Percentiles rank a stretch among this genome's conserved stretches.
These are phyloP conservation scores for Podila epigama DNA, from an alignment of 192 early-diverging fungal species.

Conservation along the genomic window DNA sequence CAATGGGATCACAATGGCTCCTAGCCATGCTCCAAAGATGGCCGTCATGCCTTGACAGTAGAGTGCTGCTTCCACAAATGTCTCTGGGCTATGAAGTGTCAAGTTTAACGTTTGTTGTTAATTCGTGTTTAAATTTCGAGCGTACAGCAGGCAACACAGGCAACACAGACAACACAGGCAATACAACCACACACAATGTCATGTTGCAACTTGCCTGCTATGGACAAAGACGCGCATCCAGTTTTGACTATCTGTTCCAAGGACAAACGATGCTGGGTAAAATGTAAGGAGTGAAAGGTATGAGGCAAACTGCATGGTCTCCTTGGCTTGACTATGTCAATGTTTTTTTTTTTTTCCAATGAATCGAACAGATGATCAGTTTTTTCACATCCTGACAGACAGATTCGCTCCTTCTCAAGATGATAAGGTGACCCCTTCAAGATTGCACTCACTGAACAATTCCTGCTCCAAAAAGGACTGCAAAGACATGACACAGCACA, in stretches of 20 bases:
- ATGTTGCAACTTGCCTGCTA: slow-evolving; percentile 16
- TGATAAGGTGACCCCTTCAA: neutral
- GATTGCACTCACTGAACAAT: slow-evolving; percentile 13
- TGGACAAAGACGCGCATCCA: slow-evolving; percentile 41
- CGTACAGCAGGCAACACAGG: no score
- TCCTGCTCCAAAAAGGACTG: slow-evolving; percentile 42
- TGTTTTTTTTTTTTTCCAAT: neutral
- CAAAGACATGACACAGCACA: slow-evolving; percentile 30
- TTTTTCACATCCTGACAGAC: neutral
- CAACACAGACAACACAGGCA: neutral
- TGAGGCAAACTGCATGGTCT: slow-evolving; percentile 31
- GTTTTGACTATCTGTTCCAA: slow-evolving; percentile 31
- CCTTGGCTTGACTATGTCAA: slow-evolving; percentile 32
- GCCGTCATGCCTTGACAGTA: slow-evolving; percentile 55
- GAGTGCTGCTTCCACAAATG: slow-evolving; percentile 50
- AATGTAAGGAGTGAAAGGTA: slow-evolving; percentile 44
- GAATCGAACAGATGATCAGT: neutral
- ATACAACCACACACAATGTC: neutral
- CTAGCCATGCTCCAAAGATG: slow-evolving; percentile 61
- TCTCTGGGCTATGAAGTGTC: slow-evolving; percentile 44
- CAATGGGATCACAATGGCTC: slow-evolving; percentile 61
- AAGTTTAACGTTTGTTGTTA: neutral
- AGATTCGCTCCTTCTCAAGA: neutral
- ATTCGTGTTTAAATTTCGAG: no score
- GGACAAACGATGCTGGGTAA: slow-evolving; percentile 40